Conservation (phyloP, 345 rosid genomes). For the Linum trigynum region DNA sequence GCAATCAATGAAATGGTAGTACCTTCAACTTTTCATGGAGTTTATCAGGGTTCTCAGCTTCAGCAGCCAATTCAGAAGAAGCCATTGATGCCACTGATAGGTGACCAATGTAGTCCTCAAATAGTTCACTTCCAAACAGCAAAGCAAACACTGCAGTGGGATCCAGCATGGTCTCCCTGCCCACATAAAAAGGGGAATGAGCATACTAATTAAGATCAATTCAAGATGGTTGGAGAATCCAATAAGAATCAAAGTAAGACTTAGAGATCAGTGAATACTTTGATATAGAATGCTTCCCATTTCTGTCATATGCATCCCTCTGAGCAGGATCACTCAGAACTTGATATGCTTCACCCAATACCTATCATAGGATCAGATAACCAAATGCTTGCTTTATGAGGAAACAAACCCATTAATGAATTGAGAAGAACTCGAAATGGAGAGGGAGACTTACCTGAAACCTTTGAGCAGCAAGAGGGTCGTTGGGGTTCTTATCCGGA, state of each 20-base stretch:
- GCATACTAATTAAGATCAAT: neutral
- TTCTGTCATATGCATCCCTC: slow-evolving; percentile 49
- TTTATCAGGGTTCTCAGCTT: slow-evolving; percentile 50
- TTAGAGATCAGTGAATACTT: slow-evolving; percentile 22
- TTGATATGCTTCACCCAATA: slow-evolving; percentile 67
- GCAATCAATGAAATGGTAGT: slow-evolving; percentile 13
- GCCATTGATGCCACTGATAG: slow-evolving; percentile 84
- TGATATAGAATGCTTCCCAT: slow-evolving; percentile 47
- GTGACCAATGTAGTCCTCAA: slow-evolving; percentile 91
- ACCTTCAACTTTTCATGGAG: slow-evolving; percentile 69
- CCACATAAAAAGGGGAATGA: slow-evolving; percentile 5
- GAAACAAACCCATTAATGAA: neutral
- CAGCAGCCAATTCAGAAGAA: slow-evolving; percentile 51
- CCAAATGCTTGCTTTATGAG: neutral
- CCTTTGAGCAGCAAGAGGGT: slow-evolving; percentile 60
- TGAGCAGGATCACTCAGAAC: slow-evolving; percentile 56
- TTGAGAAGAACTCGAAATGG: neutral
- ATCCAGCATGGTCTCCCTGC: slow-evolving; percentile 77
- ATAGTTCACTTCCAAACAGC: slow-evolving; percentile 90
- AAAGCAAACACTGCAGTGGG: slow-evolving; percentile 82
- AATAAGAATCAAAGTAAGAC: neutral
- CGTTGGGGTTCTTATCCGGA: slow-evolving; percentile 70
- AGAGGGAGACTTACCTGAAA: slow-evolving; percentile 40
- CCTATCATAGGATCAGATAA: slow-evolving; percentile 25
- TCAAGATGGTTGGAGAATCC: neutral